Conservation (phyloP, 345 rosid species). For the Rhodamnia rubescens region DNA sequence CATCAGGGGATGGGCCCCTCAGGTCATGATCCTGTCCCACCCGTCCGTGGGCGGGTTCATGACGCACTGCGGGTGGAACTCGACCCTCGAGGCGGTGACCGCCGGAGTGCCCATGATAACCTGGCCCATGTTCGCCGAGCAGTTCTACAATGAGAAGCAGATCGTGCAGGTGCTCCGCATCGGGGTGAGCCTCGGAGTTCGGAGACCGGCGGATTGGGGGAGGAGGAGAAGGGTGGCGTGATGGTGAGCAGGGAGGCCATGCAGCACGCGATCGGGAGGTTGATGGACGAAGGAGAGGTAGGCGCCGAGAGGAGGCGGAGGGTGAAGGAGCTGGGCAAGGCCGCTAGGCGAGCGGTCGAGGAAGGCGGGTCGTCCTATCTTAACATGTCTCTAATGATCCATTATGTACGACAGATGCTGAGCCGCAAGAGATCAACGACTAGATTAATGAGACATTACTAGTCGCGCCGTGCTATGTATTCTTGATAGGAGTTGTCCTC, state of each 20-base stretch:
- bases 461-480: background rate
- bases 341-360: slow-evolving; percentile 25
- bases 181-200: slow-evolving; percentile 40
- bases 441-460: background rate
- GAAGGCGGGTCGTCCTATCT: slow-evolving; percentile 46
- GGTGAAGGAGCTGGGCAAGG: slow-evolving; percentile 15
- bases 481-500: too few relatives aligned
- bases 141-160: slow-evolving; percentile 49
- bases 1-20: slow-evolving; percentile 56
- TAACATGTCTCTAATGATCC: slow-evolving; percentile 15
- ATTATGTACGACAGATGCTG: slow-evolving; percentile 7
- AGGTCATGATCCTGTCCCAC: slow-evolving; percentile 42
- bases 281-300: slow-evolving; percentile 35
- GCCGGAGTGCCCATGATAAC: slow-evolving; percentile 42
- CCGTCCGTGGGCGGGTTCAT: slow-evolving; percentile 40
- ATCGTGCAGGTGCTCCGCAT: slow-evolving; percentile 25
- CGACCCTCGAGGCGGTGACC: slow-evolving; percentile 36
- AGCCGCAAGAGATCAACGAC: background rate
- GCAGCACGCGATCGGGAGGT: slow-evolving; percentile 14
- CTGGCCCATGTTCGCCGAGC: slow-evolving; percentile 57
- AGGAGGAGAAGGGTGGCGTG: slow-evolving; percentile 31
- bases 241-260: slow-evolving; percentile 31
- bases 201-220: slow-evolving; percentile 23
- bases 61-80: slow-evolving; percentile 69
- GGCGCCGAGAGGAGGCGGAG: slow-evolving; percentile 22